A percentile compares a stretch with the other conserved stretches of the same genome.
Conservation (phyloP, 495 filamentous ascomycete genomes). For the Talaromyces wortmannii region DNA sequence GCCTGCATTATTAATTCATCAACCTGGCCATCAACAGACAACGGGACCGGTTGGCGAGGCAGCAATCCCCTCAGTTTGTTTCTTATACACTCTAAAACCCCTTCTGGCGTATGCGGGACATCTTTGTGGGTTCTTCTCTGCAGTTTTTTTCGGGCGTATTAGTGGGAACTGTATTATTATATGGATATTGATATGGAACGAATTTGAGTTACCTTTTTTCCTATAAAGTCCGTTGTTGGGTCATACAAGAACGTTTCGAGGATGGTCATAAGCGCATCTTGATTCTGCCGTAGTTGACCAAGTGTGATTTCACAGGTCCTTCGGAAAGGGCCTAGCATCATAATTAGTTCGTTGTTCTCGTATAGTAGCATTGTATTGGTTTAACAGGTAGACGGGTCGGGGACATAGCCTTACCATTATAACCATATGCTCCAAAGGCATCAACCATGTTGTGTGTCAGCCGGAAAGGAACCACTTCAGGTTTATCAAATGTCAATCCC, state of each 20-base stretch:
- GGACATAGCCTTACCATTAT: slow-evolving; percentile 47
- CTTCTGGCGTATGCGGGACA: slow-evolving; percentile 80
- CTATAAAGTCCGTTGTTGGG: slow-evolving; percentile 88
- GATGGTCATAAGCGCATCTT: slow-evolving; percentile 94
- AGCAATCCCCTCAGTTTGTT: slow-evolving; percentile 81
- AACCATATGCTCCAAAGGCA: slow-evolving; percentile 88
- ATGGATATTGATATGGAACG: neutral
- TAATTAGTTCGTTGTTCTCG: slow-evolving; percentile 5
- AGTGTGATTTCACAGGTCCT: slow-evolving; percentile 85
- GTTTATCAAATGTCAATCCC: slow-evolving; percentile 89
- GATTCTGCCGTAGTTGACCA: slow-evolving; percentile 75
- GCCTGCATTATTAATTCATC: slow-evolving; percentile 86
- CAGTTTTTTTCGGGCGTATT: neutral
- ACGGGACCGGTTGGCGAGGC: slow-evolving; percentile 76
- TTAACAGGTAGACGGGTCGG: neutral
- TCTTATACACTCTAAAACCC: slow-evolving; percentile 81
- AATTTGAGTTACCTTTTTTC: slow-evolving; percentile 48
- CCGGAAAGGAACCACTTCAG: slow-evolving; percentile 94
- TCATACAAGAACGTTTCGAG: slow-evolving; percentile 96
- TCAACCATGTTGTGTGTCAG: slow-evolving; percentile 97
- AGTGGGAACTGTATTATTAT: slow-evolving; percentile 13
- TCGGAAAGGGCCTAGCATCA: slow-evolving; percentile 68
- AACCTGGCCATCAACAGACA: slow-evolving; percentile 93
- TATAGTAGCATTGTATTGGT: neutral
- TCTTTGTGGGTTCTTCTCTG: slow-evolving; percentile 50